Conservation (phyloP, 2,329 filamentous ascomycete species). For the Colletotrichum orbiculare region DNA sequence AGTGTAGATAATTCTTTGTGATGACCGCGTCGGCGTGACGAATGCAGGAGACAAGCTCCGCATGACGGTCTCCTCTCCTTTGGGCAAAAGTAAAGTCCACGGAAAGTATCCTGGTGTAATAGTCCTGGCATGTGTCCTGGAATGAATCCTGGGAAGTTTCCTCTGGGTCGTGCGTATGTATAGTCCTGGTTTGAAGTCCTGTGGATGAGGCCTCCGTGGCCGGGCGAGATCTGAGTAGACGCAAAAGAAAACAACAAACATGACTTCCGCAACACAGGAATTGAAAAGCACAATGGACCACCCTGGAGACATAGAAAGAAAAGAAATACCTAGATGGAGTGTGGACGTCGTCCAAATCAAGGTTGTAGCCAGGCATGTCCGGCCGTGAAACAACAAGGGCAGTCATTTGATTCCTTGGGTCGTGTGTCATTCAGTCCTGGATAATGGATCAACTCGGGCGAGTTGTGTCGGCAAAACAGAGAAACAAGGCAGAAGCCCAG, state of each 20-base stretch:
- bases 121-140: constrained; percentile 27
- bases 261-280: constrained; percentile 43
- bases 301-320: constrained; percentile 58
- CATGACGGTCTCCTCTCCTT: constrained; percentile 27
- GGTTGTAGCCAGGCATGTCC: constrained; percentile 66
- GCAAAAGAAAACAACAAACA: constrained; percentile 43
- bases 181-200: constrained; percentile 33
- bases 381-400: constrained; percentile 59
- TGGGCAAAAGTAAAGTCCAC: constrained; percentile 17
- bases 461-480: constrained; percentile 29
- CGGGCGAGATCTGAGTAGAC: constrained; percentile 30
- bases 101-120: constrained; percentile 5
- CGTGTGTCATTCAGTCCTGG: constrained; percentile 40
- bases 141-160: not conserved
- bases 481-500: constrained; percentile 22
- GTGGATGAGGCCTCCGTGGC: constrained; percentile 28
- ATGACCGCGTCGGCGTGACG: constrained; percentile 47
- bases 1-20: constrained; percentile 40
- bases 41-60: constrained; percentile 33
- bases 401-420: constrained; percentile 60
- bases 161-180: not conserved
- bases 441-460: constrained; percentile 32
- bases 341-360: constrained; percentile 70
- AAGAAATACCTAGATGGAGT: constrained; percentile 72
- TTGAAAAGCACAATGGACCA: constrained; percentile 50